Evolutionary conservation across 2,329 filamentous ascomycete genomes (phyloP), one percentile per base, ranked within the genome.

Genomic region (Curvularia hawaiiensis): DNA sequence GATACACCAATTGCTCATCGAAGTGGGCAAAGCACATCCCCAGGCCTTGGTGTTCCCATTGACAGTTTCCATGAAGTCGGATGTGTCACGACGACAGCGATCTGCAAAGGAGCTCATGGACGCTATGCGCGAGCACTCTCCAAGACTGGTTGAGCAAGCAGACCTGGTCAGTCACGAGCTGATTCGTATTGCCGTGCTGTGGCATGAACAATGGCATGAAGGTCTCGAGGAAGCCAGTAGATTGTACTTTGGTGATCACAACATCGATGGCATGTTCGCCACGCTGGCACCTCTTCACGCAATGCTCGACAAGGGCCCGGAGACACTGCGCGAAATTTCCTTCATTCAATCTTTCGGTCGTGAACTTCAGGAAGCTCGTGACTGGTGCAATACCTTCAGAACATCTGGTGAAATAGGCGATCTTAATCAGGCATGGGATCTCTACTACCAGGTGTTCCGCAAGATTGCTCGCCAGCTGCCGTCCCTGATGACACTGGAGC

Each of bases 171-270:
- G 94, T 74, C 90, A 95, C 71, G 96, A 99, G 75, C 86, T 99
- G 54, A 98, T 99, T 71, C 88, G 95, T 50, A 96, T 99, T 58
- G 95, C 95, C 16, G 94, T 99, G 2, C 78, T 99, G 24, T 99
- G 96, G 96, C 95, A 99, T 72, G 95, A 99, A 72, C 90, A 96
- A 64, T 99, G 95, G 95, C 95, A 99, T 66, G 96, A 99, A 77
- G 96, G 91, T 28, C 83, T 99, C 16, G 95, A 99, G 77, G 96
- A 99, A 79, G 96, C 95, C 1, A 97, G 92, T 31, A 87, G 95
- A 52, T 82, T 99, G 18, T 99, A 98, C 81, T 99, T 99, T 77
- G 95, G 94, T 58, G 94, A 98, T 69, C 90, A 96, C 71, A 97
- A 99, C 75, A 95, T 98, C 44, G 91, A 97, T 60, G 96, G 94